Percentiles rank a stretch among this genome's conserved stretches.
These are phyloP conservation scores for Chlamydomonas reinhardtii DNA, from an alignment of 163 green algal species.

Conservation along the genomic window DNA sequence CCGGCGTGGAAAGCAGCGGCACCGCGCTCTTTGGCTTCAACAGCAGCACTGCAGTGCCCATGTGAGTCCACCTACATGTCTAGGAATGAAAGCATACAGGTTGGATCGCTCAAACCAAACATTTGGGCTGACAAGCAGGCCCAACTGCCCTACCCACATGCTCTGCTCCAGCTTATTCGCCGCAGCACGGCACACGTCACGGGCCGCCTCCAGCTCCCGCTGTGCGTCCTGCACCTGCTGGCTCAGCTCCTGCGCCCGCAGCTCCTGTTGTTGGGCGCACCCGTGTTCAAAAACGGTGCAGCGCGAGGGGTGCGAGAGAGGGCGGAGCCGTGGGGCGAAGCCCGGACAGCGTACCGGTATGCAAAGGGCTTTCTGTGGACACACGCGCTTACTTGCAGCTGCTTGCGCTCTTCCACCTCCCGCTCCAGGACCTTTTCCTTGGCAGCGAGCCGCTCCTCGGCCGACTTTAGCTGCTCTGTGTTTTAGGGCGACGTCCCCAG, in stretches of 20 bases:
- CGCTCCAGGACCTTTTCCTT: conserved; percentile 1
- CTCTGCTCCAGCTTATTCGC: conserved; percentile 17
- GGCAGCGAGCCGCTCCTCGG: conserved; percentile 5
- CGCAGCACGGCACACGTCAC: conserved; percentile 12
- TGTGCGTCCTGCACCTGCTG: conserved; percentile 19
- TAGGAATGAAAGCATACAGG: too few relatives aligned
- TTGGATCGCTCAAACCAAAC: too few relatives aligned
- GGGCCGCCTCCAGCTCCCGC: conserved; percentile 8
- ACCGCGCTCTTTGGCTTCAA: too few relatives aligned
- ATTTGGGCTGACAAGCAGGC: too few relatives aligned
- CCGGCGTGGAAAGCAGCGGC: too few relatives aligned
- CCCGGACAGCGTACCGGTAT: too few relatives aligned
- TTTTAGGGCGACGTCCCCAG: too few relatives aligned
- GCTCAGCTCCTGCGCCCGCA: neutral
- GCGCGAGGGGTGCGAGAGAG: too few relatives aligned
- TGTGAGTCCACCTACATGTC: too few relatives aligned
- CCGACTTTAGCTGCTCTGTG: conserved; percentile 12
- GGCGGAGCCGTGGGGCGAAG: too few relatives aligned
- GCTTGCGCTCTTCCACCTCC: neutral
- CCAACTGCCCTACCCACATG: conserved; percentile 39
- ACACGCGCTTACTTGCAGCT: neutral
- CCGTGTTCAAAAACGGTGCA: neutral
- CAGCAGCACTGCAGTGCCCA: too few relatives aligned
- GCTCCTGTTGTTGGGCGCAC: neutral
- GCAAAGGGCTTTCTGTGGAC: too few relatives aligned